Evolutionary conservation across 2,329 filamentous ascomycete species (phyloP).

Genomic region (Diaporthe destruens): DNA sequence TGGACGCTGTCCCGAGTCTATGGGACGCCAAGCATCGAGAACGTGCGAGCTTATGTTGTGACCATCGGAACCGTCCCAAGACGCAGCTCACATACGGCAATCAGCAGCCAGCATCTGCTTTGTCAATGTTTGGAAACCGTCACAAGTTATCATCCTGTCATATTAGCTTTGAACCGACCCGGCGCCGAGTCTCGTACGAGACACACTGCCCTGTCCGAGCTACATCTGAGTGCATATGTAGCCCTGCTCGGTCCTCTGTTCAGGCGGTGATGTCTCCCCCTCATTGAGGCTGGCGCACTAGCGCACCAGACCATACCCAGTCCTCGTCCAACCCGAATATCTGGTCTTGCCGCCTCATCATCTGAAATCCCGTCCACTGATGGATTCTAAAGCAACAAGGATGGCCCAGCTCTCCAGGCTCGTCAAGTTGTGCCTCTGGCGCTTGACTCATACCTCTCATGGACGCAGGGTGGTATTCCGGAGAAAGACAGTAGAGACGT

Average conservation of each 20-base stretch:
- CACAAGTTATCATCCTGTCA: not conserved
- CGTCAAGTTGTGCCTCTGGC: not conserved
- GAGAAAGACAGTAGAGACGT: not conserved
- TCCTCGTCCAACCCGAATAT: not conserved
- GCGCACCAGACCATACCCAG: not conserved
- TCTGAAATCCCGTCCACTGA: conserved; percentile 1
- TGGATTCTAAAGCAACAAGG: conserved; percentile 15
- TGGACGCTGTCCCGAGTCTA: conserved; percentile 25
- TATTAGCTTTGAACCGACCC: not conserved
- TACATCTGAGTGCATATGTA: not conserved
- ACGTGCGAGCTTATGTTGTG: conserved; percentile 30
- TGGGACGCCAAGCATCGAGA: conserved; percentile 29
- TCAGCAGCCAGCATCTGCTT: conserved; percentile 18
- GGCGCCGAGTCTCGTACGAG: conserved; percentile 34
- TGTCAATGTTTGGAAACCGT: not conserved
- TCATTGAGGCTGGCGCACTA: conserved; percentile 2
- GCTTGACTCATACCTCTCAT: not conserved
- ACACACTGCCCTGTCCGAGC: not conserved
- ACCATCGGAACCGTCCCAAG: conserved; percentile 6
- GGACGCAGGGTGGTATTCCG: conserved; percentile 4
- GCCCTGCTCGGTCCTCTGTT: conserved; percentile 14
- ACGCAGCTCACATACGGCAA: conserved; percentile 25
- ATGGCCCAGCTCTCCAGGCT: conserved; percentile 10
- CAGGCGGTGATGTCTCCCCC: conserved; percentile 14
- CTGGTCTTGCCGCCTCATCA: conserved; percentile 20